Evolutionary conservation across 495 filamentous ascomycete genomes (phyloP).

Genomic region (Elasticomyces elasticus): DNA sequence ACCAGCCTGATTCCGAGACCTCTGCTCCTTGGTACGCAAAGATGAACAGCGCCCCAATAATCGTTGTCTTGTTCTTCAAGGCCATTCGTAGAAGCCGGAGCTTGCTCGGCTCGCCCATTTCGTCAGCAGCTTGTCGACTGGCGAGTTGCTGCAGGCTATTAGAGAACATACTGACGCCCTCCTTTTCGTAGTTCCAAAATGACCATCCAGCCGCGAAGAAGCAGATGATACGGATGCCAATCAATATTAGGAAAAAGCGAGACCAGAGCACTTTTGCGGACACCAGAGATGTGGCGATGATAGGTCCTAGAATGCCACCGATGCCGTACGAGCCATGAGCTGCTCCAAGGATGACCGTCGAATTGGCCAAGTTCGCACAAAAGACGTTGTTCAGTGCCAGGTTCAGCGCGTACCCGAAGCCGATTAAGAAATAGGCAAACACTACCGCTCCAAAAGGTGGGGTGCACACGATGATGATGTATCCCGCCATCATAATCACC

Average conservation of each 20-base stretch:
- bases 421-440: conserved; percentile 54
- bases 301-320: conserved; percentile 55
- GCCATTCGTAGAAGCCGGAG: conserved; percentile 34
- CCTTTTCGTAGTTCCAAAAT: conserved; percentile 50
- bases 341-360: conserved; percentile 51
- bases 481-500: conserved; percentile 41
- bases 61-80: conserved; percentile 49
- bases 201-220: conserved; percentile 43
- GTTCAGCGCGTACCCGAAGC: conserved; percentile 55
- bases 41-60: conserved; percentile 66
- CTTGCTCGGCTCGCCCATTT: conserved; percentile 20
- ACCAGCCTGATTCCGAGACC: conserved; percentile 67
- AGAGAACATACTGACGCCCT: conserved; percentile 32
- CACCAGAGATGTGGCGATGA: conserved; percentile 60
- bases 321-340: conserved; percentile 65
- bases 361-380: conserved; percentile 55
- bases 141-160: conserved; percentile 34
- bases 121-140: conserved; percentile 18
- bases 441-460: conserved; percentile 62
- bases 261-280: conserved; percentile 44
- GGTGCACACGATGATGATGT: conserved; percentile 51
- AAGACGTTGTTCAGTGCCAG: conserved; percentile 68
- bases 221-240: conserved; percentile 43
- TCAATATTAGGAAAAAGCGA: conserved; percentile 49
- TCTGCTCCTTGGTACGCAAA: conserved; percentile 76